Conservation (phyloP, 2,329 filamentous ascomycete species). For the Neocatenulostroma microsporum region DNA sequence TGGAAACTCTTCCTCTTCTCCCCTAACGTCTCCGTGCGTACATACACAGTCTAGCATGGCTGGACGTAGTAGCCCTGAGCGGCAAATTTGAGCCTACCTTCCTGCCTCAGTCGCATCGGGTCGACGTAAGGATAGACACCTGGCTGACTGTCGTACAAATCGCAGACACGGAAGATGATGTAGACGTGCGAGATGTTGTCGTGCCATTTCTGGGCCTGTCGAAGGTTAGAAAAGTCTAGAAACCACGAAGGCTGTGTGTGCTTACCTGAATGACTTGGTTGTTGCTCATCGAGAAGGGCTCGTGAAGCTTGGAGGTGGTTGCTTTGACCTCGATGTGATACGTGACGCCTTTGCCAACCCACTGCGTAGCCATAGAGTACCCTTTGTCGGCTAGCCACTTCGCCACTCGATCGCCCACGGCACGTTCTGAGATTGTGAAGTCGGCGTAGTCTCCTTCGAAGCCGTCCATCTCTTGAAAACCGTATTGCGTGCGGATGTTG, state of each 20-base stretch:
- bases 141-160: neutral
- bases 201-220: slow-evolving; percentile 2
- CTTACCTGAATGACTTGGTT: slow-evolving; percentile 9
- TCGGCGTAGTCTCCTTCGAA: slow-evolving; percentile 8
- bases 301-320: slow-evolving; percentile 6
- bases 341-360: slow-evolving; percentile 8
- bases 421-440: slow-evolving; percentile 10
- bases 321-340: slow-evolving; percentile 15
- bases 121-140: slow-evolving; percentile 2
- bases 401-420: slow-evolving; percentile 2
- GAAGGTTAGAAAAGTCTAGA: neutral
- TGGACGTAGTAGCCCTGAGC: too few relatives aligned
- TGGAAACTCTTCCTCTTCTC: too few relatives aligned
- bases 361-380: slow-evolving; percentile 1
- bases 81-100: too few relatives aligned
- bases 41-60: too few relatives aligned
- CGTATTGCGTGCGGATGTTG: slow-evolving; percentile 4
- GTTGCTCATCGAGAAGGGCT: slow-evolving; percentile 12
- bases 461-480: slow-evolving; percentile 2
- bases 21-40: too few relatives aligned
- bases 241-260: neutral
- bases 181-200: slow-evolving; percentile 1
- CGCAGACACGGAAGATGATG: slow-evolving; percentile 5
- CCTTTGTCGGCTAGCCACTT: slow-evolving; percentile 7
- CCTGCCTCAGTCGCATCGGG: too few relatives aligned